Base-by-base conservation (phyloP, 805 yeast species). In the Suhomyces canberraensis region DNA sequence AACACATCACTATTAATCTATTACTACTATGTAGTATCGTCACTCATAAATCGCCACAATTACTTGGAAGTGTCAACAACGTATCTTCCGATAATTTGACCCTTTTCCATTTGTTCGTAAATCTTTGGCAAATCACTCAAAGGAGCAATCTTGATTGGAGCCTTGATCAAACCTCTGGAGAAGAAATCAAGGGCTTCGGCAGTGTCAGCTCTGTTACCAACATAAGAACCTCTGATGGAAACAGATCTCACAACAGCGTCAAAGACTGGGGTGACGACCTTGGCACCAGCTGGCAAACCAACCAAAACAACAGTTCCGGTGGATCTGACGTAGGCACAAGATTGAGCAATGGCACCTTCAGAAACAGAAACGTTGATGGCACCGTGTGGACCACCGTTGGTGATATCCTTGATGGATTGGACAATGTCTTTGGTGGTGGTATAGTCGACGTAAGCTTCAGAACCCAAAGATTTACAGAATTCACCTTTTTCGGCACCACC, bases 361-460 rank as follows among this genome's bases (percentile, higher is more conserved):
- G 88, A 78, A 35, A 79, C 88, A 17, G 90, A 84, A 41, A 83
- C 85, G 62, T 83, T 82, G 58, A 83, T 71, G 45, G 74, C 86
- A 54, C 81, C 89, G 54, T 83, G 88, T 39, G 86, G 79, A 49
- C 90, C 90, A 56, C 89, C 89, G 50, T 69, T 60, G 51, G 88
- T 82, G 46, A 73, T 73, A 46, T 68, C 61, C 56, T 67, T 61
- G 51, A 81, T 71, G 32, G 73, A 84, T 42, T 61, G 67, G 42
- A 73, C 77, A 39, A 81, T 55, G 58, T 78, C 80, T 60, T 71
- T 65, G 52, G 73, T 59, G 56, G 64, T 70, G 40, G 44, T 37
- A 41, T 51, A 56, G 47, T 56, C 61, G 25, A 56, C 49, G 28
- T 40, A 54, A 18, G 48, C 51, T 47, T 56, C 61, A 13, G 59